phyloP scores from a whole-genome alignment of 2,329 filamentous ascomycete species.

The Fonsecaea pedrosoi region DNA sequence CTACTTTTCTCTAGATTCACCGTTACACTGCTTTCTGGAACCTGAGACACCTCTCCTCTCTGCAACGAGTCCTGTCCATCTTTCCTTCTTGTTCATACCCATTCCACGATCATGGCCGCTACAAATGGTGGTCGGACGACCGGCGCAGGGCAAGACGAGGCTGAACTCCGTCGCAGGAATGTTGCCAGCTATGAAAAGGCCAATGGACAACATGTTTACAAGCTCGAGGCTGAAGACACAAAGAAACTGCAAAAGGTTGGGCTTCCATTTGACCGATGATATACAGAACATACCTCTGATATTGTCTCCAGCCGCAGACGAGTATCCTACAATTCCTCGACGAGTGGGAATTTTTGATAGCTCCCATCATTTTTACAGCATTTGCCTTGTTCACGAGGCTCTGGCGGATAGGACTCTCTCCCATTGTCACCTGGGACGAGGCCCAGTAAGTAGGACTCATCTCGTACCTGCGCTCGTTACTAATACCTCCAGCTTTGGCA shows the following conservation, averaged over 20 bases:
- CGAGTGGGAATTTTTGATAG: slow-evolving; percentile 67
- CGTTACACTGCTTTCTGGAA: slow-evolving; percentile 25
- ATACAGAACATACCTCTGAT: background rate
- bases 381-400: slow-evolving; percentile 71
- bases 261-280: background rate
- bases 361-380: slow-evolving; percentile 68
- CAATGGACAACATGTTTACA: slow-evolving; percentile 38
- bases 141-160: slow-evolving; percentile 45
- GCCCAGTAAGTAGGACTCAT: slow-evolving; percentile 65
- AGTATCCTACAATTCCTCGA: slow-evolving; percentile 53
- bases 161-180: slow-evolving; percentile 52
- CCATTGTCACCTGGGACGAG: slow-evolving; percentile 78
- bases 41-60: slow-evolving; percentile 14
- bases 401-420: slow-evolving; percentile 71
- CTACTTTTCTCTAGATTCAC: slow-evolving; percentile 9
- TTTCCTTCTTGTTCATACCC: slow-evolving; percentile 6
- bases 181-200: slow-evolving; percentile 45
- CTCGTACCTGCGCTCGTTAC: slow-evolving; percentile 7
- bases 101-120: slow-evolving; percentile 27
- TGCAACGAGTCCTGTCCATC: background rate
- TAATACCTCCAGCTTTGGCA: slow-evolving; percentile 57
- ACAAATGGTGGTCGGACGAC: slow-evolving; percentile 30
- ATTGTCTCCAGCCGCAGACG: slow-evolving; percentile 43
- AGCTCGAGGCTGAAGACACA: slow-evolving; percentile 44
- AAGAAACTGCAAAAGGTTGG: slow-evolving; percentile 48